Evolutionary conservation across 1,139 yeast genomes (phyloP).

Genomic region (Starmera stellimalicola): DNA sequence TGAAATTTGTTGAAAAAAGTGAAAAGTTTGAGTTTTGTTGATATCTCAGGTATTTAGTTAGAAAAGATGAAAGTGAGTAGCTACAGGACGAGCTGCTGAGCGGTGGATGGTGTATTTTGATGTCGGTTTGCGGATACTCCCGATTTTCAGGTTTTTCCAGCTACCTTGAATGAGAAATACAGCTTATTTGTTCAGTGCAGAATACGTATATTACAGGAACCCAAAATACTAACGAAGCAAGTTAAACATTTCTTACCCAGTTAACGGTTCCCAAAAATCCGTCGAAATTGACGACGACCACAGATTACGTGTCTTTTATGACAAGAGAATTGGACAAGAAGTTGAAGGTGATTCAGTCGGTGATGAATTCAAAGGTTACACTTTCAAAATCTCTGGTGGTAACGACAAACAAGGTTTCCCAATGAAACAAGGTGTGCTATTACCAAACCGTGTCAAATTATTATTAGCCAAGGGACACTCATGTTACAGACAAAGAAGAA

Average conservation of each 20-base stretch:
- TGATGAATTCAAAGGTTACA: conserved; percentile 99
- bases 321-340: conserved; percentile 99
- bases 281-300: conserved; percentile 98
- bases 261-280: conserved; percentile 99
- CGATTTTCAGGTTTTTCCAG: no score
- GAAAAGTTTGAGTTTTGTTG: not conserved
- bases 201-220: no score
- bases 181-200: no score
- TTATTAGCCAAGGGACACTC: conserved; percentile 91
- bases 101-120: no score
- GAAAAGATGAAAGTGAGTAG: conserved; percentile 1
- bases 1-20: not conserved
- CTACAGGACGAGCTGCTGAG: no score
- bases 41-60: not conserved
- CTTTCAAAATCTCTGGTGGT: conserved; percentile 98
- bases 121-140: no score
- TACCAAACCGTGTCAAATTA: conserved; percentile 98
- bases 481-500: conserved; percentile 99
- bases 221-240: conserved; percentile 18
- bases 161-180: no score
- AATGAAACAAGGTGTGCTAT: conserved; percentile 99
- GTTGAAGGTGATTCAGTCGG: conserved; percentile 98
- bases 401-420: conserved; percentile 99
- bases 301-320: conserved; percentile 97
- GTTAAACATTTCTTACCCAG: conserved; percentile 99